phyloP scores from a whole-genome alignment of 2,329 filamentous ascomycete genomes.

The Zasmidium citrigriseum region DNA sequence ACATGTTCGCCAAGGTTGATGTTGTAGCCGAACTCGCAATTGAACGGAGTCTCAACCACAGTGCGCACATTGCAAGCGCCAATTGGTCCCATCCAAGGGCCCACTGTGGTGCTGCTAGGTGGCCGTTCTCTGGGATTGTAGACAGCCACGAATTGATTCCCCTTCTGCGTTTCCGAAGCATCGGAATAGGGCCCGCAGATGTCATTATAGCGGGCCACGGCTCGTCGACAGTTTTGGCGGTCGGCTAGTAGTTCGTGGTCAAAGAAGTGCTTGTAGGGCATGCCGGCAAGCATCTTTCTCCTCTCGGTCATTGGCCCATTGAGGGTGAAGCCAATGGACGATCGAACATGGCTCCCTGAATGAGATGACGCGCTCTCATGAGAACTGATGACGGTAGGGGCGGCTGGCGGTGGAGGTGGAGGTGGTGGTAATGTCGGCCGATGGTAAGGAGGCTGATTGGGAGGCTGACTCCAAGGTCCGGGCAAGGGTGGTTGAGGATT shows the following conservation, averaged over 20 bases:
- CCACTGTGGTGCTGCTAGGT: neutral
- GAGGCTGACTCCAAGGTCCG: neutral
- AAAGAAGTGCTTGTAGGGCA: constrained; percentile 78
- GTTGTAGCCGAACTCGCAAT: constrained; percentile 95
- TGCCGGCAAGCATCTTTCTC: constrained; percentile 82
- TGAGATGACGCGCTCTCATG: constrained; percentile 37
- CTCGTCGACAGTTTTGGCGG: constrained; percentile 78
- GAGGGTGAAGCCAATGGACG: constrained; percentile 26
- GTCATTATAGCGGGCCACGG: constrained; percentile 82
- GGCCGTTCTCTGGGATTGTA: constrained; percentile 60
- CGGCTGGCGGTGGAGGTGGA: constrained; percentile 12
- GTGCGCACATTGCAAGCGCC: constrained; percentile 73
- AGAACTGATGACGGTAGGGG: constrained; percentile 17
- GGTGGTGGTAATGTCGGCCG: constrained; percentile 7
- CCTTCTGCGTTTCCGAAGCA: constrained; percentile 66
- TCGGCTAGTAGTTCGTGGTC: constrained; percentile 73
- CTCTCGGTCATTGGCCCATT: constrained; percentile 60
- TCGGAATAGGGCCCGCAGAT: constrained; percentile 43
- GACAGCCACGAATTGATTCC: constrained; percentile 71
- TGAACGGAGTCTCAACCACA: constrained; percentile 83
- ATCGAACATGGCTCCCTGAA: constrained; percentile 38
- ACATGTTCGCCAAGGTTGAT: constrained; percentile 84
- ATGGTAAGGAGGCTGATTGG: constrained; percentile 3
- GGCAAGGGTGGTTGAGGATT: neutral
- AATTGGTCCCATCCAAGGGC: constrained; percentile 28